These are phyloP conservation scores for Leishmania mexicana DNA, from an alignment of 208 protist genomes.

Conservation along the genomic window DNA sequence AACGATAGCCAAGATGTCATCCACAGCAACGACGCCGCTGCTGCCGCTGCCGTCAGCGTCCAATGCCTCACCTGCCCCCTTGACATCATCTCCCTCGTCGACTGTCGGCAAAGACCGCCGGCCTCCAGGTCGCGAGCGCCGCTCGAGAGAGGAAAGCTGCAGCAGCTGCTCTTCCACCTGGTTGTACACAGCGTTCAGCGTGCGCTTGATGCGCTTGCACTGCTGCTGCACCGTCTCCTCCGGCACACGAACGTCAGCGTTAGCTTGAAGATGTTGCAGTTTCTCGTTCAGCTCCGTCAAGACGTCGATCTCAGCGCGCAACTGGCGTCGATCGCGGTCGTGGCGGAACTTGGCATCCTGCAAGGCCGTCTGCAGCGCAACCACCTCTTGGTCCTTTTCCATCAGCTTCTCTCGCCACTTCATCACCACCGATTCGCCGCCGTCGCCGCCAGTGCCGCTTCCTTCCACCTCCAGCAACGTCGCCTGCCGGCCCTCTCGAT, in stretches of 20 bases:
- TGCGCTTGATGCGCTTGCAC: slow-evolving; percentile 53
- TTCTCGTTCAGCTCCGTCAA: slow-evolving; percentile 44
- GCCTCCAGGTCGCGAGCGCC: not conserved
- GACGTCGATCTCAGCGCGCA: slow-evolving; percentile 60
- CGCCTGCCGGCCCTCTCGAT: slow-evolving; percentile 25
- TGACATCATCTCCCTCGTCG: not conserved
- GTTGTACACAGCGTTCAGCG: slow-evolving; percentile 57
- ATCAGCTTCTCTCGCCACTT: slow-evolving; percentile 39
- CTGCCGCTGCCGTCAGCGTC: not conserved
- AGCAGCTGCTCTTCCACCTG: slow-evolving; percentile 48
- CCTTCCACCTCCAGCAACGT: slow-evolving; percentile 17
- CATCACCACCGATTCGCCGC: slow-evolving; percentile 16
- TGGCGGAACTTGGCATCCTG: slow-evolving; percentile 43
- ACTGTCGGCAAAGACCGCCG: not conserved
- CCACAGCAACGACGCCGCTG: slow-evolving; percentile 14
- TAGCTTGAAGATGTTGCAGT: slow-evolving; percentile 34
- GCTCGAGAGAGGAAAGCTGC: slow-evolving; percentile 5
- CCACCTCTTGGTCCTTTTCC: slow-evolving; percentile 42
- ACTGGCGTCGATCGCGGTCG: slow-evolving; percentile 45
- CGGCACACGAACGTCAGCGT: slow-evolving; percentile 22
- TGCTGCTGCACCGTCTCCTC: slow-evolving; percentile 34
- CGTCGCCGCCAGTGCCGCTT: slow-evolving; percentile 7
- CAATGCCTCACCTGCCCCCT: not conserved
- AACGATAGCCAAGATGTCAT: slow-evolving; percentile 48
- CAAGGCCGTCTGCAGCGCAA: slow-evolving; percentile 41